Base-by-base conservation (phyloP, 192 early-diverging fungal genomes). In the Lobosporangium transversale region DNA sequence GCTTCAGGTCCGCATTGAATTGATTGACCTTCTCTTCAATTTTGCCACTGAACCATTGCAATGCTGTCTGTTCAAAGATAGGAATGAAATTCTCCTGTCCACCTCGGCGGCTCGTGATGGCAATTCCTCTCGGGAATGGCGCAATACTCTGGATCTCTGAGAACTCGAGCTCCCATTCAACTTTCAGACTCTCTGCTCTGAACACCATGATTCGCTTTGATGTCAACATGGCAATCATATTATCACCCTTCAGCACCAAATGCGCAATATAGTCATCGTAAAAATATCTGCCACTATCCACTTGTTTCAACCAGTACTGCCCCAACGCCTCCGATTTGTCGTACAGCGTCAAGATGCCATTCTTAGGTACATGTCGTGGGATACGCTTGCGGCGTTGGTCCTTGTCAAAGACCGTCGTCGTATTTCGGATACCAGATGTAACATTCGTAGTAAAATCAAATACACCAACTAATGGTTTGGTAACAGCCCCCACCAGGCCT, bases 391-490 rank as follows among this genome's bases (percentile, higher is more conserved):
- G 91, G 58, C 92, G 90, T 45, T 92, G 91, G 36, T 90, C 88
- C 66, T 91, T 91, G 42, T 89, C 88, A 79, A 92, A 92, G 32
- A 94, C 93, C 0, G 93, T 96, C 0, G 97, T 94, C 7, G 97
- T 97, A 79, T 97, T 97, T 30, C 92, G 88, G 62, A 99, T 97
- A 35, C 93, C 89, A 70, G 71, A 70, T 30, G 93, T 92, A 4
- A 99, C 94, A 79, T 95, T 96, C 7, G 92, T 94, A 0, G 96
- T 94, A 30, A 98, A 84, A 64, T 99, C 98, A 78, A 98, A 91
- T 24, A 98, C 92, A 18, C 98, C 98, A 6, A 97, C 93, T 11
- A 96, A 84, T 1, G 98, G 98, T 75, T 99, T 99, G 14, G 96
- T 96, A 3, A 98, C 92, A 6, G 89, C 91, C 7, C 98, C 98